A percentile compares a stretch with the other conserved stretches of the same genome.
Conservation (phyloP, 2,329 filamentous ascomycete species). For the Trichoderma endophyticum region DNA sequence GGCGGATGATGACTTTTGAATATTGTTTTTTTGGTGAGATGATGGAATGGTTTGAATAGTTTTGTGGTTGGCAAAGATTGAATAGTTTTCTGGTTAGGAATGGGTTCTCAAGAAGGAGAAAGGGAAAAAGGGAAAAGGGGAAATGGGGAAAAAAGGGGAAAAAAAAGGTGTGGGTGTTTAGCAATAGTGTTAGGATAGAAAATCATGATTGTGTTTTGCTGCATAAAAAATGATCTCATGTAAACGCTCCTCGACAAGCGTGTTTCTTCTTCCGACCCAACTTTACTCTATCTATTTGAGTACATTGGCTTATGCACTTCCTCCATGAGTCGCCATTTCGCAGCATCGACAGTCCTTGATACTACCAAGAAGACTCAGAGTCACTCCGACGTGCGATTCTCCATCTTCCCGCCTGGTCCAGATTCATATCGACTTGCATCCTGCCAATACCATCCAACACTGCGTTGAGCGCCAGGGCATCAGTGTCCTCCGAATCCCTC, state of each 20-base stretch:
- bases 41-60: neutral
- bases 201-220: neutral
- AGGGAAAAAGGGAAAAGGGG: no score
- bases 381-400: slow-evolving; percentile 32
- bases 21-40: neutral
- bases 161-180: neutral
- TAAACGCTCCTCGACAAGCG: neutral
- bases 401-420: slow-evolving; percentile 41
- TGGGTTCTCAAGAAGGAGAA: neutral
- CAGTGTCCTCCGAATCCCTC: slow-evolving; percentile 26
- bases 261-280: neutral
- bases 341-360: neutral
- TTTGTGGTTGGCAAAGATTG: neutral
- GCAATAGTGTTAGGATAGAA: neutral
- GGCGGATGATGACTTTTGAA: neutral
- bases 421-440: slow-evolving; percentile 35
- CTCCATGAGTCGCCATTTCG: neutral
- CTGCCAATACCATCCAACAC: slow-evolving; percentile 38
- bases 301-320: neutral
- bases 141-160: no score
- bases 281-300: neutral
- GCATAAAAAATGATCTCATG: neutral
- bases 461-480: slow-evolving; percentile 30
- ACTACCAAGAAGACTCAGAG: slow-evolving; percentile 21
- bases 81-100: neutral